phyloP scores from a whole-genome alignment of 176 grass and related monocot genomes.

The Rhipidocladum racemiflorum region DNA sequence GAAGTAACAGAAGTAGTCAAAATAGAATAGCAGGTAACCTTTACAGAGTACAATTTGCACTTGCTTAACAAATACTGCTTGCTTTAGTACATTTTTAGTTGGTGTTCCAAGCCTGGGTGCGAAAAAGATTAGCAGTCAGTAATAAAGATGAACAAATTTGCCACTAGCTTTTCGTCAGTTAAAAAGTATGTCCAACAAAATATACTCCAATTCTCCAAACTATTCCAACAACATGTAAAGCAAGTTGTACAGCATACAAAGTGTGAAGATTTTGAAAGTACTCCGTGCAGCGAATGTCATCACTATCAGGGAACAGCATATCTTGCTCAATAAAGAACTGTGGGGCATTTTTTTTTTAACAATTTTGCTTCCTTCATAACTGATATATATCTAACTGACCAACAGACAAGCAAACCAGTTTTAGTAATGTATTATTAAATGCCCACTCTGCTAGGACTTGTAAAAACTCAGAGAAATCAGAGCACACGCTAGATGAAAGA shows the following conservation, averaged over 20 bases:
- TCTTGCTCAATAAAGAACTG: conserved; percentile 25
- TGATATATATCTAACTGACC: background rate
- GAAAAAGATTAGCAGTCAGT: conserved; percentile 16
- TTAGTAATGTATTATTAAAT: background rate
- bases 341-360: background rate
- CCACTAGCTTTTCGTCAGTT: background rate
- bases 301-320: conserved; percentile 1
- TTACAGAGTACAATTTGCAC: background rate
- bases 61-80: background rate
- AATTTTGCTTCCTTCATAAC: background rate
- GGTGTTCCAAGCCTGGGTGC: background rate
- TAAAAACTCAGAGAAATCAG: background rate
- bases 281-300: background rate
- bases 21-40: background rate
- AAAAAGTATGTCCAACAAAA: background rate
- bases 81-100: background rate
- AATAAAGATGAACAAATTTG: background rate
- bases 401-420: background rate
- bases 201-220: background rate
- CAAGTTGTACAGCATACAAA: background rate
- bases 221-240: background rate
- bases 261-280: background rate
- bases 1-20: conserved; percentile 25
- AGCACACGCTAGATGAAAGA: background rate
- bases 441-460: background rate